Percentiles rank a stretch among this genome's conserved stretches.
Conservation (phyloP, 345 rosid species). For the Citrus maxima region DNA sequence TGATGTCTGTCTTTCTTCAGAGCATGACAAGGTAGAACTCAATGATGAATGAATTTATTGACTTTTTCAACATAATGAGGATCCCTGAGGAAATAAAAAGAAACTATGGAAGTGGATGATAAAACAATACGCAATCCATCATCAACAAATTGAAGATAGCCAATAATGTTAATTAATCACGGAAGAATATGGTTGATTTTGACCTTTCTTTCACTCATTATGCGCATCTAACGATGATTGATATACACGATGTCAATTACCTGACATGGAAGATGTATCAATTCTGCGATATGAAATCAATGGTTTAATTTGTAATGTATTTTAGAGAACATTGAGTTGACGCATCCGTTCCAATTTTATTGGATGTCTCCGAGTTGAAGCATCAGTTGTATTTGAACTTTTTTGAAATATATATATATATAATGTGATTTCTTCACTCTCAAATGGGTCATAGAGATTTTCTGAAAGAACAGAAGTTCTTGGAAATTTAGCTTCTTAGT, state of each 20-base stretch:
- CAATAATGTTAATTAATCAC: neutral
- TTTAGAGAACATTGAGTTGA: neutral
- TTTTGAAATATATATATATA: too few species aligned
- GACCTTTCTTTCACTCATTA: neutral
- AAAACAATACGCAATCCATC: too few species aligned
- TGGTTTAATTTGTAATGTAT: neutral
- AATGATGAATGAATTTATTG: too few species aligned
- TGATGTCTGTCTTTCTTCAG: too few species aligned
- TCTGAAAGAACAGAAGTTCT: neutral
- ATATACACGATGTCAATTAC: neutral
- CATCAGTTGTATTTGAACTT: neutral
- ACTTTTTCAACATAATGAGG: too few species aligned
- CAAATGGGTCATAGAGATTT: neutral
- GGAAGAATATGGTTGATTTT: neutral
- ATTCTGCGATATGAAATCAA: neutral
- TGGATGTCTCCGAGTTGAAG: neutral
- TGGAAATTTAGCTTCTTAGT: conserved; percentile 2
- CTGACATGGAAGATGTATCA: neutral
- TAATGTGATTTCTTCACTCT: neutral
- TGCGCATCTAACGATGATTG: neutral
- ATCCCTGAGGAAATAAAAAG: too few species aligned
- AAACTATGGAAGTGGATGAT: too few species aligned
- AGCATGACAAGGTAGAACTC: too few species aligned
- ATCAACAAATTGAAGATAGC: neutral
- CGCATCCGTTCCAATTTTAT: neutral